Conservation (phyloP, 108 stramenopile genomes). For the Pseudonitzschia multiseries region DNA sequence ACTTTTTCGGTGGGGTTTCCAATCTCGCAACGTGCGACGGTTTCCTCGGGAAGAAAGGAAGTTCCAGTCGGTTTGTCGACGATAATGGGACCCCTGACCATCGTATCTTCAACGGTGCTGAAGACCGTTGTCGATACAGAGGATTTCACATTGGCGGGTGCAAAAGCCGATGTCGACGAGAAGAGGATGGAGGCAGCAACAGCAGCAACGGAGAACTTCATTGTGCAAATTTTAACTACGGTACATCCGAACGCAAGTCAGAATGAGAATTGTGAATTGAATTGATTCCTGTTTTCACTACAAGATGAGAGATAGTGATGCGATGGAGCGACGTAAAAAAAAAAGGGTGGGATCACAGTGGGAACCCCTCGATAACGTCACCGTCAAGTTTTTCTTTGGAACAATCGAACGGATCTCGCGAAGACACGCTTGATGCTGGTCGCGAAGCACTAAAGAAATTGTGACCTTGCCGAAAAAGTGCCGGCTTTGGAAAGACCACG, state of each 20-base stretch:
- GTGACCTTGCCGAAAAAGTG: neutral
- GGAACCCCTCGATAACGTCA: neutral
- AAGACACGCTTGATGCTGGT: neutral
- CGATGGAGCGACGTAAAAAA: neutral
- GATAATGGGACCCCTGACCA: neutral
- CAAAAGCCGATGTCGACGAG: constrained; percentile 9
- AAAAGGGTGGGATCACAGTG: neutral
- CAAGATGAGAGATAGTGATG: no score
- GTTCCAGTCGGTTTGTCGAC: constrained; percentile 69
- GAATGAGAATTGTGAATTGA: neutral
- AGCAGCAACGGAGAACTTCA: constrained; percentile 18
- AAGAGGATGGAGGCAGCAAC: constrained; percentile 1
- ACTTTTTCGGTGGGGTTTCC: constrained; percentile 81
- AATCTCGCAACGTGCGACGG: constrained; percentile 56
- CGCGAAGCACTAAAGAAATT: neutral
- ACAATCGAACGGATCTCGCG: neutral
- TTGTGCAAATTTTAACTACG: neutral
- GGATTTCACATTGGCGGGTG: neutral
- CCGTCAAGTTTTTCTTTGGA: neutral
- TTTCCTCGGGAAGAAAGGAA: constrained; percentile 74
- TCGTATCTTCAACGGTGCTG: constrained; percentile 4
- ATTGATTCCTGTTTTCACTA: no score
- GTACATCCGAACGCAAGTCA: no score
- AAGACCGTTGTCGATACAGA: neutral
- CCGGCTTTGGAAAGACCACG: neutral